A percentile compares a stretch with the other conserved stretches of the same genome.
phyloP scores from a whole-genome alignment of 176 grass and related monocot species.

The Alloteropsis semialata region DNA sequence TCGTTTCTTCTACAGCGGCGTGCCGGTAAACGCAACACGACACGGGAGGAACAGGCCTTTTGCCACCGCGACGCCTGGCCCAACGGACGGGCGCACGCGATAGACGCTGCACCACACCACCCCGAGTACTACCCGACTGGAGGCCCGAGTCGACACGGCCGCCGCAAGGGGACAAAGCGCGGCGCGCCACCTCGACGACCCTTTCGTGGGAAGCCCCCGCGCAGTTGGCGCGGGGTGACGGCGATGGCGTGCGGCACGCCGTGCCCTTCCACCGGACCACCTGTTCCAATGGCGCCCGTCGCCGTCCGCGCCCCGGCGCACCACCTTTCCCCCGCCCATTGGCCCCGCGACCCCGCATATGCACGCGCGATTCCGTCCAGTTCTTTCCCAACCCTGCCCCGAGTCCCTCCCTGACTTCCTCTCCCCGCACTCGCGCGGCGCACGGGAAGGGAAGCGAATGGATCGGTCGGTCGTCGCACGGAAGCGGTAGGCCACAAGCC shows the following conservation, averaged over 20 bases:
- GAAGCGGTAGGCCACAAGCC: not conserved
- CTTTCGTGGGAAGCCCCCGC: constrained; percentile 32
- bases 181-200: constrained; percentile 37
- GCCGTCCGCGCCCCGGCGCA: not conserved
- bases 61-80: not conserved
- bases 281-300: constrained; percentile 20
- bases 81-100: too few species aligned
- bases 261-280: constrained; percentile 17
- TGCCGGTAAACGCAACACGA: not conserved
- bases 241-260: too few species aligned
- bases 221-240: constrained; percentile 30
- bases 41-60: not conserved
- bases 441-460: not conserved
- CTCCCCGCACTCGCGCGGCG: not conserved
- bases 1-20: not conserved
- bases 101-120: not conserved
- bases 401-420: not conserved
- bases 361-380: not conserved
- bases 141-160: not conserved
- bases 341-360: not conserved
- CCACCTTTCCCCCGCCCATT: constrained; percentile 32
- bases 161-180: constrained; percentile 37
- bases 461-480: not conserved
- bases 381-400: not conserved
- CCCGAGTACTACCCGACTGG: too few species aligned